Conservation (phyloP, 2,329 filamentous ascomycete genomes). For the Apiospora hydei region DNA sequence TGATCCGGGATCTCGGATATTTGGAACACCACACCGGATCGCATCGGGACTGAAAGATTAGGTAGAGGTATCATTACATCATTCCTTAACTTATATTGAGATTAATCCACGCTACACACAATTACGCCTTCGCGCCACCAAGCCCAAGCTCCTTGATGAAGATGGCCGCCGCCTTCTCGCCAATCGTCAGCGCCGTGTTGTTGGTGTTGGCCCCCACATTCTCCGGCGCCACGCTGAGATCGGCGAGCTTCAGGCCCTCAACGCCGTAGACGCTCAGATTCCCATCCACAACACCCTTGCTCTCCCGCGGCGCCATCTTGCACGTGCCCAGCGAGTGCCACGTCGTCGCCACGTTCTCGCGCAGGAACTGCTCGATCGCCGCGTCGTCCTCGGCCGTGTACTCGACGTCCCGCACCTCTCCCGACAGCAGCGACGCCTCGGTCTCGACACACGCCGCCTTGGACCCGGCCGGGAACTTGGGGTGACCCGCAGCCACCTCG, state of each 20-base stretch:
- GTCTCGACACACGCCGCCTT: conserved; percentile 46
- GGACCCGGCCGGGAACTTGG: conserved; percentile 51
- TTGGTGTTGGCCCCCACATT: conserved; percentile 52
- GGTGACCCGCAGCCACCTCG: conserved; percentile 51
- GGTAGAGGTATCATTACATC: too few species aligned
- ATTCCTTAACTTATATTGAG: too few species aligned
- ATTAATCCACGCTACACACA: too few species aligned
- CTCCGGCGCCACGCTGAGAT: conserved; percentile 37
- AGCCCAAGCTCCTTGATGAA: conserved; percentile 42
- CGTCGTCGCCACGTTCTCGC: conserved; percentile 43
- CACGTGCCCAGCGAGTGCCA: conserved; percentile 49
- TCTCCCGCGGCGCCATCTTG: conserved; percentile 45
- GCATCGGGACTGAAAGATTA: too few species aligned
- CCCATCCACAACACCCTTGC: conserved; percentile 46
- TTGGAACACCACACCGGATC: too few species aligned
- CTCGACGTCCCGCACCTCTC: conserved; percentile 48
- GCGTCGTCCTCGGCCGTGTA: conserved; percentile 53
- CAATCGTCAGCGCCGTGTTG: conserved; percentile 52
- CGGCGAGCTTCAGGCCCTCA: conserved; percentile 45
- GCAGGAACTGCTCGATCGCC: conserved; percentile 48
- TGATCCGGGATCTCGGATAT: too few species aligned
- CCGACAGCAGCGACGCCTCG: conserved; percentile 25
- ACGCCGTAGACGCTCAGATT: conserved; percentile 47
- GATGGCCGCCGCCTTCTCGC: conserved; percentile 51
- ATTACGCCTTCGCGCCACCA: neutral